Evolutionary conservation across 2,329 filamentous ascomycete genomes (phyloP).

Genomic region (Conoideocrella luteorostrata): DNA sequence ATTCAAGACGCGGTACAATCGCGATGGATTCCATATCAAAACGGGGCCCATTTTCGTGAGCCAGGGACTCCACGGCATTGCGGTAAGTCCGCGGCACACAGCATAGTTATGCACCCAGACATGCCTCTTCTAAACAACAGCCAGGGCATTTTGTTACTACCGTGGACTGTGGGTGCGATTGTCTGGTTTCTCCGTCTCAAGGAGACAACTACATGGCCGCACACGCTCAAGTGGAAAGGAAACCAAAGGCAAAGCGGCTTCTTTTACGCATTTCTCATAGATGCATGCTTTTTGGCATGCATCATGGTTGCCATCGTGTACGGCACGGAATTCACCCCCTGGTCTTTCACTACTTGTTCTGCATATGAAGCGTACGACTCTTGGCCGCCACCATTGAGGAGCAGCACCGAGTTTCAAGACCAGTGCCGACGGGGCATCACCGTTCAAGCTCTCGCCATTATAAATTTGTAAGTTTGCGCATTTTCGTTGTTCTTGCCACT

Average conservation of each 20-base stretch:
- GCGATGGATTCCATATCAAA: background rate
- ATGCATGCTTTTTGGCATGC: slow-evolving; percentile 4
- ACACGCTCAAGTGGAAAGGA: background rate
- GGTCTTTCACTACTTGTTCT: background rate
- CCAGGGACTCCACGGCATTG: slow-evolving; percentile 6
- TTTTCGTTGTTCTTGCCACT: too few relatives aligned
- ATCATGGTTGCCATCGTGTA: background rate
- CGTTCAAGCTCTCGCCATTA: background rate
- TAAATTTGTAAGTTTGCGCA: slow-evolving; percentile 1
- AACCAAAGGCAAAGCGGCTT: background rate
- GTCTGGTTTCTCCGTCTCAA: too few relatives aligned
- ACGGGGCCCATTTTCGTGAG: slow-evolving; percentile 3
- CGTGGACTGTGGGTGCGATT: background rate
- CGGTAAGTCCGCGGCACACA: too few relatives aligned
- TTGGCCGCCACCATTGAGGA: background rate
- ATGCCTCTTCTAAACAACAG: background rate
- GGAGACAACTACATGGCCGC: too few relatives aligned
- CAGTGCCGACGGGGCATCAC: background rate
- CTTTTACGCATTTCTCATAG: slow-evolving; percentile 8
- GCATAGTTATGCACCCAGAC: too few relatives aligned
- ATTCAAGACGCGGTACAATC: slow-evolving; percentile 6
- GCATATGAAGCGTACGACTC: background rate
- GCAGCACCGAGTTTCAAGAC: background rate
- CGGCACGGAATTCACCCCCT: background rate
- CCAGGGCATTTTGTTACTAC: slow-evolving; percentile 5